Percentiles rank a stretch among this genome's conserved stretches.
Conservation (phyloP, 257 asterid genomes). For the Solanum sejunctum region DNA sequence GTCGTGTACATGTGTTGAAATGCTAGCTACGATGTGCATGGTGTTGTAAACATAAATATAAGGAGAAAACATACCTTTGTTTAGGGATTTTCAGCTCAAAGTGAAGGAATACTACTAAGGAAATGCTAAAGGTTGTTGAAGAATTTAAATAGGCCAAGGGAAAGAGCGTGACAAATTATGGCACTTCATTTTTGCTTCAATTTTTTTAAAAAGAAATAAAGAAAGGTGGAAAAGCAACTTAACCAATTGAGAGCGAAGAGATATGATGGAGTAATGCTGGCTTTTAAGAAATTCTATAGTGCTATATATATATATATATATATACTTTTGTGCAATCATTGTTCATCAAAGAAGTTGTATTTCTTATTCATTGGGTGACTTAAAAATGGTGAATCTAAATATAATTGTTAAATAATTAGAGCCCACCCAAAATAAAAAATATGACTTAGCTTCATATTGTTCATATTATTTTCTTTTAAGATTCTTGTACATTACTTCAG, state of each 20-base stretch:
- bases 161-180: neutral
- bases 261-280: neutral
- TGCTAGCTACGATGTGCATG: neutral
- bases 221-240: neutral
- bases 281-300: neutral
- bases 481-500: neutral
- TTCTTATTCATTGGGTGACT: neutral
- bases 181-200: neutral
- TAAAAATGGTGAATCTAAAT: neutral
- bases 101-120: neutral
- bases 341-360: neutral
- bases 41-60: neutral
- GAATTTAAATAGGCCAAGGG: conserved; percentile 6
- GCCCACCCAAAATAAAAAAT: neutral
- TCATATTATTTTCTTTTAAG: neutral
- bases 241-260: neutral
- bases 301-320: neutral
- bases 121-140: neutral
- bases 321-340: neutral
- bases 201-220: neutral
- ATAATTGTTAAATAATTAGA: neutral
- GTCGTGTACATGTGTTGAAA: neutral
- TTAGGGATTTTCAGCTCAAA: neutral
- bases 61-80: neutral
- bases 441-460: neutral